These are phyloP conservation scores for Curvularia eragrostidis DNA, from an alignment of 2,329 filamentous ascomycete species.

Conservation along the genomic window DNA sequence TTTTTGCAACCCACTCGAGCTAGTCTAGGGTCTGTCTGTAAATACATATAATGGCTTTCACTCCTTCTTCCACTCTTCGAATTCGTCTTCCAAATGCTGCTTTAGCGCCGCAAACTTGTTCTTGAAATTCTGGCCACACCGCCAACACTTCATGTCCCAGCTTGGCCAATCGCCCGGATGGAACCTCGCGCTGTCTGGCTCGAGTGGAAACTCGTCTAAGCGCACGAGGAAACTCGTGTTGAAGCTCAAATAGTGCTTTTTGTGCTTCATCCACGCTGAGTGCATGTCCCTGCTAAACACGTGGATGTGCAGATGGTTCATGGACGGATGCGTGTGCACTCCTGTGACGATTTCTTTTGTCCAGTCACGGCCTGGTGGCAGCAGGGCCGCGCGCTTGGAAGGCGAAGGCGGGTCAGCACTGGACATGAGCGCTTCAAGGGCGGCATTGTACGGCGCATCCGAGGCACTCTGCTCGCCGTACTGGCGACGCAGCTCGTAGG, in stretches of 20 bases:
- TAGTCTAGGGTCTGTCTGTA: too few species aligned
- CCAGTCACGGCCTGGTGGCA: slow-evolving; percentile 80
- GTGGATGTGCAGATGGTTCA: slow-evolving; percentile 92
- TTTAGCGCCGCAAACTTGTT: slow-evolving; percentile 78
- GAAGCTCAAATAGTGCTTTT: slow-evolving; percentile 94
- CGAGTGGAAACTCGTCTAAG: slow-evolving; percentile 80
- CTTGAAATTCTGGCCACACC: slow-evolving; percentile 76
- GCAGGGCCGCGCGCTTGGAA: slow-evolving; percentile 52
- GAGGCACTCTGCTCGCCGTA: slow-evolving; percentile 68
- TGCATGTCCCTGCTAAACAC: slow-evolving; percentile 81
- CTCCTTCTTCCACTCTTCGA: slow-evolving; percentile 71
- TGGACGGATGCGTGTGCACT: slow-evolving; percentile 85
- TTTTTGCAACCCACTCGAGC: too few species aligned
- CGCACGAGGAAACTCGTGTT: slow-evolving; percentile 82
- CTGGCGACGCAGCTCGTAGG: slow-evolving; percentile 73
- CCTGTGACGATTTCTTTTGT: slow-evolving; percentile 74
- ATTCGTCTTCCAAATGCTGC: slow-evolving; percentile 76
- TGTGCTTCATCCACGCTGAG: slow-evolving; percentile 73
- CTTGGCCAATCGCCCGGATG: slow-evolving; percentile 67
- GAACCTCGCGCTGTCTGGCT: slow-evolving; percentile 67
- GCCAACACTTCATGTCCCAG: slow-evolving; percentile 79
- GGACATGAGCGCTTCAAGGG: slow-evolving; percentile 55
- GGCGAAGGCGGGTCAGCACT: slow-evolving; percentile 48
- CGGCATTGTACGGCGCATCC: slow-evolving; percentile 69
- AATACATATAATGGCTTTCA: too few species aligned